Evolutionary conservation across 2,329 filamentous ascomycete species (phyloP).

Genomic region (Paecilomyces niveus): DNA sequence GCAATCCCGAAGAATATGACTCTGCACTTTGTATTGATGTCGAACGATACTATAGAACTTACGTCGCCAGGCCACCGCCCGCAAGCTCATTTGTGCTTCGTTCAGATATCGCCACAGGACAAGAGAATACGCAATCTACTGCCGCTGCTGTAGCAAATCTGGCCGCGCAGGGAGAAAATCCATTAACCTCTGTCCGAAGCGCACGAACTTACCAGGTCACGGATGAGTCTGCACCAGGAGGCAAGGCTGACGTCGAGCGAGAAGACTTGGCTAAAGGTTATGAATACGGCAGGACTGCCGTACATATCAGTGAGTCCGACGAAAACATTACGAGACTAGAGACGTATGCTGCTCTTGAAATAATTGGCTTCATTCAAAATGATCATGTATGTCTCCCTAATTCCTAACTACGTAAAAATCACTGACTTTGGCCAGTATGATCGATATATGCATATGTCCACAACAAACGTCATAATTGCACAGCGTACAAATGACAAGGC

Average conservation of each 20-base stretch:
- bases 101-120: slow-evolving; percentile 38
- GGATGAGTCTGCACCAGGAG: slow-evolving; percentile 65
- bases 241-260: slow-evolving; percentile 72
- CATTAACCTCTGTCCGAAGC: slow-evolving; percentile 65
- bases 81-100: slow-evolving; percentile 68
- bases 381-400: slow-evolving; percentile 49
- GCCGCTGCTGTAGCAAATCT: slow-evolving; percentile 35
- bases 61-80: slow-evolving; percentile 64
- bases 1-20: slow-evolving; percentile 65
- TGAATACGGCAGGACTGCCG: slow-evolving; percentile 84
- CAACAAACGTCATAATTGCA: slow-evolving; percentile 68
- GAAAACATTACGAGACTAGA: slow-evolving; percentile 83
- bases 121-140: slow-evolving; percentile 48
- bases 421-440: slow-evolving; percentile 54
- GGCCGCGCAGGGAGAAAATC: slow-evolving; percentile 25
- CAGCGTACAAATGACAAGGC: slow-evolving; percentile 75
- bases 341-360: slow-evolving; percentile 65
- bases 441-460: slow-evolving; percentile 77
- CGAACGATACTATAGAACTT: slow-evolving; percentile 83
- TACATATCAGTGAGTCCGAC: slow-evolving; percentile 81
- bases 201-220: slow-evolving; percentile 74
- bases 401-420: not conserved
- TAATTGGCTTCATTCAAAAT: slow-evolving; percentile 77
- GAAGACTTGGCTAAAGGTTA: slow-evolving; percentile 90
- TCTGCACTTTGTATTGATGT: slow-evolving; percentile 75